Evolutionary conservation across 1,284 basidiomycete genomes (phyloP), one percentile per base, ranked within the genome.

Genomic region (Ceratobasidium sp.): DNA sequence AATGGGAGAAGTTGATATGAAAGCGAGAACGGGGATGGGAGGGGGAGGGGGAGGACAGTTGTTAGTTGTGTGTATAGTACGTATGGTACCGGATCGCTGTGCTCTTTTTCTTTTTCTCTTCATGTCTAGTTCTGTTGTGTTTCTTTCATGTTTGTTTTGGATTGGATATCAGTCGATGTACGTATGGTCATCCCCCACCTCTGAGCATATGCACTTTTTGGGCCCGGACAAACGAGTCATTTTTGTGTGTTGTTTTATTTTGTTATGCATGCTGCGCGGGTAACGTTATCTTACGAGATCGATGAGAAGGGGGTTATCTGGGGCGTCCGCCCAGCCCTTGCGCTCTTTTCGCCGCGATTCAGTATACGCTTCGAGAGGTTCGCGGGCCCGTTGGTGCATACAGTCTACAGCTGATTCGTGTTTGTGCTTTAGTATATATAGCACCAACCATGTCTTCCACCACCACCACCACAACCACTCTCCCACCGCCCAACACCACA

Each of bases 201-300:
- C 55, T 58, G 55, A 58, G 55, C 55, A 58, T 58, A 58, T 58
- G 55, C 55, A 28, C 33, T 33, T 33, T 33, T 33, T 33, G 33
- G 33, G 33, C 33, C 4, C 4, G 33, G 33, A 33, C 33, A 33
- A 33, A 33, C 33, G 33, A 33, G 33, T 33, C 33, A 33, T 33
- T 33, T 33, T 33, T 33, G 33, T 33, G 33, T 33, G 33, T 33
- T 33, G 33, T 33, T 33, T 33, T 33, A 33, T 33, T 33, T 33
- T 33, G 33, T 33, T 33, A n/a, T n/a, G n/a, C n/a, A n/a, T n/a
- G n/a, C n/a, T n/a, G n/a, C n/a, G n/a, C 2, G 33, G 33, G 39
- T 67, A 49, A 72, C 70, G 70, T 72, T 58, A 72, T 44, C 71
- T 75, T 75, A 75, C 71, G 71, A 51, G 44, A 75, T 46, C 71